Conservation (phyloP, 331 rosid species). For the Rhamnella rubrinervis region DNA sequence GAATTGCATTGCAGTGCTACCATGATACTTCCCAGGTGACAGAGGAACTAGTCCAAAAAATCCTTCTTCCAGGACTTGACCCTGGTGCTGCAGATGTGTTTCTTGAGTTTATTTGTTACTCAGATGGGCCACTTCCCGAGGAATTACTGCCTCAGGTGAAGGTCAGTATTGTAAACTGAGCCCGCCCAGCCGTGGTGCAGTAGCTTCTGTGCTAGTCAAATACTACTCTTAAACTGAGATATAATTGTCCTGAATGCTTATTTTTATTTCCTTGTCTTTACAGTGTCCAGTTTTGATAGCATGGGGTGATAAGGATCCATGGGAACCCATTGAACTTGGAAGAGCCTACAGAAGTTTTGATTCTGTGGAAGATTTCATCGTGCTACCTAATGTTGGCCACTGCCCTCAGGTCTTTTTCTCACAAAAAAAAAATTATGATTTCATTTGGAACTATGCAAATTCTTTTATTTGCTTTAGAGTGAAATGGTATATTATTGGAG, state of each 20-base stretch:
- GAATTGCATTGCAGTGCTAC: constrained; percentile 65
- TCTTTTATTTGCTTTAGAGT: not conserved
- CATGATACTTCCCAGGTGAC: constrained; percentile 87
- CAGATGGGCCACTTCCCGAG: constrained; percentile 98
- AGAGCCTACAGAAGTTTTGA: constrained; percentile 55
- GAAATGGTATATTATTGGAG: not conserved
- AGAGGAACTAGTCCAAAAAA: constrained; percentile 75
- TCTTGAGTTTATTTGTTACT: constrained; percentile 92
- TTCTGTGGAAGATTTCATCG: constrained; percentile 85
- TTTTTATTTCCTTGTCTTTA: constrained; percentile 11
- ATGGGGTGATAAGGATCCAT: constrained; percentile 99
- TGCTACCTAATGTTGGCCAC: constrained; percentile 86
- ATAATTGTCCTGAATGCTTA: not conserved
- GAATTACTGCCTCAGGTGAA: constrained; percentile 81
- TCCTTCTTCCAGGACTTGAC: constrained; percentile 88
- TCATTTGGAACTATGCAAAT: not conserved
- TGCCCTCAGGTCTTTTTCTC: constrained; percentile 82
- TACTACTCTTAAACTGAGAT: not conserved
- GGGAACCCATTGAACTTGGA: constrained; percentile 95
- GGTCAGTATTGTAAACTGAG: constrained; percentile 37
- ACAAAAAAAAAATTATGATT: not conserved
- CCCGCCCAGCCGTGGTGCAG: not conserved
- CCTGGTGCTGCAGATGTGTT: constrained; percentile 93
- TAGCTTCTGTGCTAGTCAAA: not conserved
- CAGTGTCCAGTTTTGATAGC: constrained; percentile 91